Evolutionary conservation across 1,139 yeast genomes (phyloP).

Genomic region (Magnusiomyces tetraspermus): DNA sequence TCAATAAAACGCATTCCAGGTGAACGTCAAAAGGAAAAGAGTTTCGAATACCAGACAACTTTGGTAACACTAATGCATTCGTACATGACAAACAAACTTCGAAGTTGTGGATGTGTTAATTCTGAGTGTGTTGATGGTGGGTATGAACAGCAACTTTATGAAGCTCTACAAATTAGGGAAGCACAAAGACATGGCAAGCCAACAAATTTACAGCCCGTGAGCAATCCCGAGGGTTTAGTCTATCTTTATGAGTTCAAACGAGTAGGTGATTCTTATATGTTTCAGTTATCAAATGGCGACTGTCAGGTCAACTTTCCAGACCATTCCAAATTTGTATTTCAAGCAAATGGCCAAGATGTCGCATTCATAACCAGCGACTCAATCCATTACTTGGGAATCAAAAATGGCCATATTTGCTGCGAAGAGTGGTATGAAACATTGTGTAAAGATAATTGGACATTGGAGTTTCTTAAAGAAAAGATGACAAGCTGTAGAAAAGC

Average conservation of each 20-base stretch:
- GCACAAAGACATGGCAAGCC: background rate
- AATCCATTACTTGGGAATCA: background rate
- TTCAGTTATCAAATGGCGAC: conserved; percentile 85
- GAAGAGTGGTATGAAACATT: background rate
- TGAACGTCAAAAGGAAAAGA: conserved; percentile 2
- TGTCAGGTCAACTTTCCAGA: conserved; percentile 92
- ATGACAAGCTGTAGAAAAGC: background rate
- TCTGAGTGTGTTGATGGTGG: background rate
- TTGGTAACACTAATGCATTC: conserved; percentile 26
- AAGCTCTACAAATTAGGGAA: background rate
- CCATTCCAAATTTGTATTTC: conserved; percentile 78
- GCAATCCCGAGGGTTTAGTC: conserved; percentile 14
- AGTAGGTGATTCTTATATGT: conserved; percentile 44
- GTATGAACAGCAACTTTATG: background rate
- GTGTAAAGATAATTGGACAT: background rate
- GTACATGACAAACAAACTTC: conserved; percentile 31
- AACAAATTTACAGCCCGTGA: conserved; percentile 1
- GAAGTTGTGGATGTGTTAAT: conserved; percentile 15
- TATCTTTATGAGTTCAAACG: conserved; percentile 11
- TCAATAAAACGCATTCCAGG: conserved; percentile 6
- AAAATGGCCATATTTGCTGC: conserved; percentile 2
- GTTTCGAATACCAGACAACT: conserved; percentile 22
- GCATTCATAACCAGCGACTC: conserved; percentile 54
- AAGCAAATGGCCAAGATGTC: conserved; percentile 63
- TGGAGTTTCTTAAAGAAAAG: background rate